Evolutionary conservation across 192 early-diverging fungal genomes (phyloP).

Genomic region (Coemansia sp.): DNA sequence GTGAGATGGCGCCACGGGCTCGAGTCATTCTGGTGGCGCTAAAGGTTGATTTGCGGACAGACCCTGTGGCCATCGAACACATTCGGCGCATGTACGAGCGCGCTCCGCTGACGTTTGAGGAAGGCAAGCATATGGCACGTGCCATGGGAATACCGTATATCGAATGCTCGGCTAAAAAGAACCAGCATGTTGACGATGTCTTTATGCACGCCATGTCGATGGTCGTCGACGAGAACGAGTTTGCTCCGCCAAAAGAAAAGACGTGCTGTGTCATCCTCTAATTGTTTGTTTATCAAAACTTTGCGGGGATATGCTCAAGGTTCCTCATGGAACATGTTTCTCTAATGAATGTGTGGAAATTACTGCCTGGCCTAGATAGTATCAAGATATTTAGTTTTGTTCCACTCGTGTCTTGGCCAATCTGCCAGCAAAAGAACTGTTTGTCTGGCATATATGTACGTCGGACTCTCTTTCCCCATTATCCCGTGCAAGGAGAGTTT

Average conservation of each 20-base stretch:
- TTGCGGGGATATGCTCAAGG: not conserved
- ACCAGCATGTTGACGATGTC: constrained; percentile 38
- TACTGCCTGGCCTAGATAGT: not conserved
- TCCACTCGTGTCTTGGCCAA: not conserved
- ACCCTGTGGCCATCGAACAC: constrained; percentile 29
- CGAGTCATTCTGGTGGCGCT: constrained; percentile 36
- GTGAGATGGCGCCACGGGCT: constrained; percentile 17
- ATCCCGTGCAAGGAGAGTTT: too few species aligned
- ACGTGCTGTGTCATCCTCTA: constrained; percentile 38
- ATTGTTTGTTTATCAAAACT: constrained; percentile 5
- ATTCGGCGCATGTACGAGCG: constrained; percentile 53
- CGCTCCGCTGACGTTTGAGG: constrained; percentile 12
- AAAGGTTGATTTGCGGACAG: constrained; percentile 51
- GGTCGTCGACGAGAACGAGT: constrained; percentile 11
- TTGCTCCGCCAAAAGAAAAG: not conserved
- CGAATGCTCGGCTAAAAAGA: constrained; percentile 71
- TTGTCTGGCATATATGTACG: not conserved
- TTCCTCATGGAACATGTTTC: not conserved
- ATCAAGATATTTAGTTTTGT: not conserved
- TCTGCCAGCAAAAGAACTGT: not conserved
- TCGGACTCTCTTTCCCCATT: constrained; percentile 1
- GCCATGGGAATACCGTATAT: constrained; percentile 74
- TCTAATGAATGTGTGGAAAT: not conserved
- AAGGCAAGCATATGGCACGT: constrained; percentile 65
- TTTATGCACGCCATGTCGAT: constrained; percentile 41